Base-by-base conservation (phyloP, 768 basidiomycete genomes). In the Flagelloscypha sp. region DNA sequence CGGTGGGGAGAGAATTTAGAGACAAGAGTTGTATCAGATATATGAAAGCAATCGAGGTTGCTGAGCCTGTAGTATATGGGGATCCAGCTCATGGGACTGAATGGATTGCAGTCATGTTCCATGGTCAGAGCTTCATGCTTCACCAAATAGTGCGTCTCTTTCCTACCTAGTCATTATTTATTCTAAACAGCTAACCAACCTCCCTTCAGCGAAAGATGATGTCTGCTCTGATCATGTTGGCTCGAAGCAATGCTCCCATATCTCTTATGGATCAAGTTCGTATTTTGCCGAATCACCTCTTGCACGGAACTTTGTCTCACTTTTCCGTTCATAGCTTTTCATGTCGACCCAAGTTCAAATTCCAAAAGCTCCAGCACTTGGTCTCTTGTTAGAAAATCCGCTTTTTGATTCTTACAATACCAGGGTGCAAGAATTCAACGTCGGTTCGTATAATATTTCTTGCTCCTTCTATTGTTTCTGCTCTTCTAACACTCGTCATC, bases 61-160 rank as follows among this genome's bases (percentile, higher is more conserved):
- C 71, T 5, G 86, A 94, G 33, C 93, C 94, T n/a, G 76, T 72
- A 3, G 84, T 94, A 2, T 82, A 89, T 42, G 89, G 86, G 15
- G 80, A 79, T 24, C n/a, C n/a, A n/a, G n/a, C n/a, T n/a, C n/a
- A n/a, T n/a, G n/a, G n/a, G n/a, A 93, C 85, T 2, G 94, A 99
- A 52, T 98, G 94, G 93, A 76, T 98, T 28, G 84, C 84, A 29
- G 79, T 98, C 13, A 65, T 84, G 41, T 84, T 95, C 54, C 90
- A 98, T 53, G 95, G 94, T 0, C 95, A 99, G 57, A 92, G 88
- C 48, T 99, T 99, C 57, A 98, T 99, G 95, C 61, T 99, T 36
- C 94, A 99, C 57, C 95, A 99, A 68, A 92, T 92, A 48, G 35
- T 69, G 61, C n/a, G 21, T 50, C 45, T 30, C 30, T 6, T 7